Percentiles rank a stretch among this genome's conserved stretches.
Conservation (phyloP, 2,329 filamentous ascomycete species). For the Colletotrichum sojae region DNA sequence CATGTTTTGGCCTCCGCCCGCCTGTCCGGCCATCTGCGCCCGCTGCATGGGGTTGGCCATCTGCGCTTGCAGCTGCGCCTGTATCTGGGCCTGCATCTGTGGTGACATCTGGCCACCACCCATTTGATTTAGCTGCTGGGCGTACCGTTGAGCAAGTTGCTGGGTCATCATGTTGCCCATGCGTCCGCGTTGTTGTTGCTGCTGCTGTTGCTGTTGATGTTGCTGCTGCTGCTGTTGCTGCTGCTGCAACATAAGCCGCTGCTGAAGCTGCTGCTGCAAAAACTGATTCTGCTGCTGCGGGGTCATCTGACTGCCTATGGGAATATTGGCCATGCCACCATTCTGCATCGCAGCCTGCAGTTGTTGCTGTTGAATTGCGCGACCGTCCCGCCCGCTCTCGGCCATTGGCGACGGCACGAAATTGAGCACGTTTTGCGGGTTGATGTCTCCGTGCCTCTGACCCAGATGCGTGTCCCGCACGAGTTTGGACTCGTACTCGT, state of each 20-base stretch:
- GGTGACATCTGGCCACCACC: constrained; percentile 51
- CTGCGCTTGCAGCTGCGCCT: constrained; percentile 47
- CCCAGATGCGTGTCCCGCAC: too few species aligned
- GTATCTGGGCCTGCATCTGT: constrained; percentile 55
- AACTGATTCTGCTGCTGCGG: constrained; percentile 46
- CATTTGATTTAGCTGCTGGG: constrained; percentile 56
- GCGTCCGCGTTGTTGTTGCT: constrained; percentile 48
- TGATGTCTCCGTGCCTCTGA: too few species aligned
- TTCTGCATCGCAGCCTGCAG: constrained; percentile 53
- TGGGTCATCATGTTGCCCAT: constrained; percentile 59
- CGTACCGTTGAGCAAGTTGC: constrained; percentile 60
- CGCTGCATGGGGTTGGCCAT: constrained; percentile 57
- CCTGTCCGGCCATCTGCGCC: constrained; percentile 47
- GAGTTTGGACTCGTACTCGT: too few species aligned
- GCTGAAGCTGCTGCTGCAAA: constrained; percentile 45
- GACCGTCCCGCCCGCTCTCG: constrained; percentile 29
- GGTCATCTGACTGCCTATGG: constrained; percentile 52
- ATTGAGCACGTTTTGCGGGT: too few species aligned
- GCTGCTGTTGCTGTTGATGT: constrained; percentile 41
- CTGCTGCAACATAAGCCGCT: constrained; percentile 42
- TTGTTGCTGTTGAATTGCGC: constrained; percentile 60
- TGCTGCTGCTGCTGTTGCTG: constrained; percentile 51
- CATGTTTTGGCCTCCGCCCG: constrained; percentile 54
- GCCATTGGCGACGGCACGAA: too few species aligned
- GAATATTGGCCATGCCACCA: constrained; percentile 50